These are phyloP conservation scores for Penstemon eatonii DNA, from an alignment of 257 asterid species.

Conservation along the genomic window DNA sequence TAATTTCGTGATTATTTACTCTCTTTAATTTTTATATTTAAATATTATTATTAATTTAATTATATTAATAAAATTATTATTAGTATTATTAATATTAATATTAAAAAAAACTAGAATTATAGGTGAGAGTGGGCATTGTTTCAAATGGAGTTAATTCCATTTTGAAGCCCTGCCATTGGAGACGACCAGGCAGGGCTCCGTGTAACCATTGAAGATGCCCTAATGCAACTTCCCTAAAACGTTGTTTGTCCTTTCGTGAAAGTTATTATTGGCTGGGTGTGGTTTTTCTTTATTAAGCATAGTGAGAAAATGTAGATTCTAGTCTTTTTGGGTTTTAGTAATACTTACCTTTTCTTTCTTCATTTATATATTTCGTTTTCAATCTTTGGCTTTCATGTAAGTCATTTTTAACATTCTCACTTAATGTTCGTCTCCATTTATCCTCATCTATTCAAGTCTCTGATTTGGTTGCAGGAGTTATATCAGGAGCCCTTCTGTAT, in stretches of 20 bases:
- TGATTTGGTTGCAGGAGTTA: constrained; percentile 69
- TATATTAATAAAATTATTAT: too few species aligned
- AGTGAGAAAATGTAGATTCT: background rate
- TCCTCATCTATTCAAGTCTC: constrained; percentile 13
- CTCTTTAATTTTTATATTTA: too few species aligned
- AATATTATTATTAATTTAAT: too few species aligned
- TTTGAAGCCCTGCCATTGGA: too few species aligned
- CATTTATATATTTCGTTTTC: constrained; percentile 3
- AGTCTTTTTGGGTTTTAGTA: background rate
- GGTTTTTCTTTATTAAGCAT: background rate
- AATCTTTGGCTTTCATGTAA: background rate
- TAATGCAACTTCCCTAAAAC: background rate
- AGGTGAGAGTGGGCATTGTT: too few species aligned
- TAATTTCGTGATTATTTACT: too few species aligned
- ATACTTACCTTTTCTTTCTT: background rate
- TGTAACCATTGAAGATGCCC: too few species aligned
- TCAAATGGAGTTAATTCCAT: too few species aligned
- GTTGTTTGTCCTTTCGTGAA: background rate
- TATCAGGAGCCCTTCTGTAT: constrained; percentile 94
- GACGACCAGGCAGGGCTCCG: too few species aligned
- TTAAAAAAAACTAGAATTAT: too few species aligned
- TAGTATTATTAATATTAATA: too few species aligned
- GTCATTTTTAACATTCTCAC: too few species aligned
- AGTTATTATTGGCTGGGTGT: background rate
- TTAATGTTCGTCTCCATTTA: background rate